Base-by-base conservation (phyloP, 345 rosid species). In the Sonneratia caseolaris region DNA sequence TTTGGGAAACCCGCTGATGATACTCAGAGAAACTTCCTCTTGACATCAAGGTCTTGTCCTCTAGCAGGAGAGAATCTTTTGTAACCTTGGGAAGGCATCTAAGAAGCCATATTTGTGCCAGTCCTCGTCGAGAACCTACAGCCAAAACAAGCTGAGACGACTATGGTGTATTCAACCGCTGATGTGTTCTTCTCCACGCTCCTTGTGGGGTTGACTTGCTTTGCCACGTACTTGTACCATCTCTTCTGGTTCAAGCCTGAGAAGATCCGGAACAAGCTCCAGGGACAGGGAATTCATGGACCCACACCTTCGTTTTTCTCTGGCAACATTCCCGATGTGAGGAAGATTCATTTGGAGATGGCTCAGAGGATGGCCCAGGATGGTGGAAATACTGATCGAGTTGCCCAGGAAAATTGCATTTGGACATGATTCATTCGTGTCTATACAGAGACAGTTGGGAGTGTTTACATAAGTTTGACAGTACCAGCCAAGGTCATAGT, bases 261-360 rank as follows among this genome's bases (percentile, higher is more conserved):
- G 22, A 4, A 61, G 76, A 48, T 74, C 15, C 40, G 71, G 37
- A 43, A 42, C 72, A 74, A 49, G 69, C 77, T 74, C 53, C 64
- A 5, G 49, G 67, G 47, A 1, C 77, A 70, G 72, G 81, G 81
- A 15, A 61, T 78, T 21, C 32, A 10, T 56, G 77, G 80, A 49
- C 80, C 80, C 3, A 35, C 35, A 9, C 71, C 75, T 2, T 70
- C 68, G 19, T 74, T 68, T 61, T 61, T 70, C 35, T 40, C 66
- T 0, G 77, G 81, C 32, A 74, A 78, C 75, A 71, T 66, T 49
- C 74, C 69, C 9, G 73, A 71, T 48, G 69, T 78, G 3, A 68
- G 49, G 48, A 68, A 51, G 43, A 73, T 78, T 24, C 69, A 67
- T 9, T 61, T 43, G 62, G 67, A 72, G 66, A 76, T 57, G 36